Evolutionary conservation across 2,329 filamentous ascomycete genomes (phyloP).

Genomic region (Cordyceps tenuipes): DNA sequence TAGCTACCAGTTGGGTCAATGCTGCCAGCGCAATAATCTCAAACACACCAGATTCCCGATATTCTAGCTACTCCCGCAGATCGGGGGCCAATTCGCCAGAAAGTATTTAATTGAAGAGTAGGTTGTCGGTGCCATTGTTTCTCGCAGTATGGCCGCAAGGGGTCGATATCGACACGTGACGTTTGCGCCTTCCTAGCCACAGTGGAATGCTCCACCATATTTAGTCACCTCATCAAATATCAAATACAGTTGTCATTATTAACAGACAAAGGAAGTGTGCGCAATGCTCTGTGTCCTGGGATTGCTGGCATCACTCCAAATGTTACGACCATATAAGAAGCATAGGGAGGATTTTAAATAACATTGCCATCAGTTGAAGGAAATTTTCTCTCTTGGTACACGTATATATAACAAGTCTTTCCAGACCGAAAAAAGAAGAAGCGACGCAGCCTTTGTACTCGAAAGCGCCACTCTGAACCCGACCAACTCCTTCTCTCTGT

Average conservation of each 20-base stretch:
- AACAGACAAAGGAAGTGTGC: too few species aligned
- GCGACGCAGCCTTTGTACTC: not conserved
- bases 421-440: slow-evolving; percentile 1
- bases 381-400: slow-evolving; percentile 4
- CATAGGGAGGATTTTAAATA: too few species aligned
- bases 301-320: too few species aligned
- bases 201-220: too few species aligned
- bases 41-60: not conserved
- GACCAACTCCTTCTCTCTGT: slow-evolving; percentile 6
- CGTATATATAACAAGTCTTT: slow-evolving; percentile 7
- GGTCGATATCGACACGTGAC: slow-evolving; percentile 9
- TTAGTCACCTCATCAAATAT: too few species aligned
- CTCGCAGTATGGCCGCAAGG: not conserved
- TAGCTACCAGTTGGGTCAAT: not conserved
- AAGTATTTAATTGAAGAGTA: not conserved
- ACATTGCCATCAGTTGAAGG: too few species aligned
- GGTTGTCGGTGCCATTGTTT: not conserved
- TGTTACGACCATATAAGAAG: too few species aligned
- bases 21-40: not conserved
- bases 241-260: too few species aligned
- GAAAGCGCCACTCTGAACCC: not conserved
- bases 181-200: too few species aligned
- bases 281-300: too few species aligned
- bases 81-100: not conserved
- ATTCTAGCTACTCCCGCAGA: not conserved